Evolutionary conservation across 306 rosid genomes (phyloP), one percentile per base, ranked within the genome.

Genomic region (Urtica urens): DNA sequence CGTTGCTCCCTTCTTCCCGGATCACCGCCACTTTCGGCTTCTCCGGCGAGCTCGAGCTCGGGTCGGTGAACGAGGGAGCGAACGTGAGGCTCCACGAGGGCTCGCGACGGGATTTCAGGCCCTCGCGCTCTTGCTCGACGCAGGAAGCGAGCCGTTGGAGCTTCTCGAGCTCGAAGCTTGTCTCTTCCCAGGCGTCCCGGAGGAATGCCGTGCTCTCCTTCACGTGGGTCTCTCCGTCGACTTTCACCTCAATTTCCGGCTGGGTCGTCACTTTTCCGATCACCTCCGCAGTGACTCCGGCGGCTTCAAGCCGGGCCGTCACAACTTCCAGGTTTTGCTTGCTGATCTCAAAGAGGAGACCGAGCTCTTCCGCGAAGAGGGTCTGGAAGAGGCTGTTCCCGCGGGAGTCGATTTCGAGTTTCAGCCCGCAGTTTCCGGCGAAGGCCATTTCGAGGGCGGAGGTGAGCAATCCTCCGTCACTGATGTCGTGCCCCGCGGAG

Each of bases 1-100:
- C 96, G 19, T 87, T 87, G 83, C 93, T 83, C 22, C 94, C 96
- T 78, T 87, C 94, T 76, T 87, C 96, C 64, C 93, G 78, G 44
- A 83, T 77, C 71, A 87, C 79, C 5, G 94, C 96, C 59, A 87
- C 87, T 53, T 76, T 80, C 13, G 94, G 96, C 47, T 71, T 87
- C 10, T 67, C 72, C n/a, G n/a, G n/a, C n/a, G n/a, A n/a, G n/a
- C n/a, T n/a, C n/a, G n/a, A n/a, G n/a, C n/a, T n/a, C n/a, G n/a
- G n/a, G 28, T 76, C 72, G 7, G 96, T 87, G 58, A 70, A 71
- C 62, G 79, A 62, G 48, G 96, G 94, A 62, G 66, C 53, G 64
- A 75, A 80, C 33, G 93, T 69, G 53, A 87, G 62, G 38, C 73
- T 46, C 94, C 96, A 83, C 25, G 61, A 64, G 47, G 94, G 96